Conservation (phyloP, 2,329 filamentous ascomycete genomes). For the Paecilomyces niveus region DNA sequence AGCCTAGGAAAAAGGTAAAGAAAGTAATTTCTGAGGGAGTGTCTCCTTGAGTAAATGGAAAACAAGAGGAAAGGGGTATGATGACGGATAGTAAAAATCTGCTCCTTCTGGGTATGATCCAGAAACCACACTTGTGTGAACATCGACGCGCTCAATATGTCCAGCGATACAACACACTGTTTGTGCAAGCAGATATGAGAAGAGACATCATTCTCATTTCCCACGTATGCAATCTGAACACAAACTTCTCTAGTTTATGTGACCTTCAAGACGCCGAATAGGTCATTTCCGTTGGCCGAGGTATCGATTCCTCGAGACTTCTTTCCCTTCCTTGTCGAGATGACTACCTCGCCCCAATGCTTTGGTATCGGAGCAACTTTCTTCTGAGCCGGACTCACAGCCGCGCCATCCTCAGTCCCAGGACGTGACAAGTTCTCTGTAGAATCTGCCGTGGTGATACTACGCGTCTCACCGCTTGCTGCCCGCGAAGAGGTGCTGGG, state of each 20-base stretch:
- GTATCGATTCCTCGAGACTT: constrained; percentile 10
- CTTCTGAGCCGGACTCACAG: constrained; percentile 4
- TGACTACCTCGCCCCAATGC: constrained; percentile 39
- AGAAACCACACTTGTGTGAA: not conserved
- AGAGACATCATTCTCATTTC: not conserved
- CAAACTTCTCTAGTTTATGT: constrained; percentile 6
- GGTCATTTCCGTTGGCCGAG: constrained; percentile 20
- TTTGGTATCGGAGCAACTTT: constrained; percentile 24
- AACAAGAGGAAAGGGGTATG: not conserved
- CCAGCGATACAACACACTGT: not conserved
- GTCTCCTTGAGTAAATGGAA: not conserved
- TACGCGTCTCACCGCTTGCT: constrained; percentile 7
- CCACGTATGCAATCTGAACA: not conserved
- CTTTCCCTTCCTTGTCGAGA: constrained; percentile 28
- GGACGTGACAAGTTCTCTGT: constrained; percentile 9
- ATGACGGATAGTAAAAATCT: constrained; percentile 4
- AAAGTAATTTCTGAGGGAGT: constrained; percentile 1
- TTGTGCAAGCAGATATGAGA: not conserved
- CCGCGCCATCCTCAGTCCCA: constrained; percentile 7
- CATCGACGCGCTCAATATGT: not conserved
- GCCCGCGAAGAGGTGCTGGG: constrained; percentile 20
- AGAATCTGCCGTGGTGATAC: not conserved
- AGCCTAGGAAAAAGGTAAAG: not conserved
- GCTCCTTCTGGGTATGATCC: not conserved
- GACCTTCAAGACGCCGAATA: constrained; percentile 36